Percentiles rank a stretch among this genome's conserved stretches.
These are phyloP conservation scores for Schizothecium vesticola DNA, from an alignment of 495 filamentous ascomycete genomes.

Conservation along the genomic window DNA sequence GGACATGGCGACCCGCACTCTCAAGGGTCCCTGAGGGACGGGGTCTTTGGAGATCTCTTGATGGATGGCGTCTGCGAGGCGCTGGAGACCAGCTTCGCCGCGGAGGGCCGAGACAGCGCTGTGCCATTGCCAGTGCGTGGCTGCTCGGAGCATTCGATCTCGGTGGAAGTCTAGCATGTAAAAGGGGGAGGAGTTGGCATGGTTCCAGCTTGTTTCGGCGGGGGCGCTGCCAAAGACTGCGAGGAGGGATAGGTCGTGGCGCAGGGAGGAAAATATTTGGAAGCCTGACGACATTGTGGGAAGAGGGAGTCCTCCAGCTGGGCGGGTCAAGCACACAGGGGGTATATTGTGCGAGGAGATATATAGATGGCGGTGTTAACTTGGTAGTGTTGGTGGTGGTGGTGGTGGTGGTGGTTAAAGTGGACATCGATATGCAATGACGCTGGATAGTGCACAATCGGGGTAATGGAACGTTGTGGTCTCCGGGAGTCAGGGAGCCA, in stretches of 20 bases:
- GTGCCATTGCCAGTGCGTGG: constrained; percentile 61
- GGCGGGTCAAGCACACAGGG: background rate
- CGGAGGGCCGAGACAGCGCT: constrained; percentile 36
- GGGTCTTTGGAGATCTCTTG: constrained; percentile 11
- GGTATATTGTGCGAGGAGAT: background rate
- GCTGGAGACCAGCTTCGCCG: constrained; percentile 39
- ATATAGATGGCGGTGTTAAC: background rate
- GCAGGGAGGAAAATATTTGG: constrained; percentile 66
- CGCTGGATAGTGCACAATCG: background rate
- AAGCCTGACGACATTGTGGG: constrained; percentile 35
- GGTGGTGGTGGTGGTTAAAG: background rate
- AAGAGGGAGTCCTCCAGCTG: background rate
- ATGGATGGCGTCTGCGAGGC: constrained; percentile 23
- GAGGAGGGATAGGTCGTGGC: constrained; percentile 64
- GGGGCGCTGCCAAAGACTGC: constrained; percentile 29
- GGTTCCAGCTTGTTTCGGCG: constrained; percentile 37
- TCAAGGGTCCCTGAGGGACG: constrained; percentile 28
- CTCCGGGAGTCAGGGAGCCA: background rate
- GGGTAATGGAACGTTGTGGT: background rate
- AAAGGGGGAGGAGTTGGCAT: constrained; percentile 53
- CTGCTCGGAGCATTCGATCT: constrained; percentile 71
- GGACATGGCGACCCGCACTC: constrained; percentile 52
- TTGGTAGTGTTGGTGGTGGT: background rate
- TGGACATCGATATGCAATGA: background rate
- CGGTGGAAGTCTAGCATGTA: constrained; percentile 82